Conservation (phyloP, 208 protist species). For the Blastocrithidia nonstop region DNA sequence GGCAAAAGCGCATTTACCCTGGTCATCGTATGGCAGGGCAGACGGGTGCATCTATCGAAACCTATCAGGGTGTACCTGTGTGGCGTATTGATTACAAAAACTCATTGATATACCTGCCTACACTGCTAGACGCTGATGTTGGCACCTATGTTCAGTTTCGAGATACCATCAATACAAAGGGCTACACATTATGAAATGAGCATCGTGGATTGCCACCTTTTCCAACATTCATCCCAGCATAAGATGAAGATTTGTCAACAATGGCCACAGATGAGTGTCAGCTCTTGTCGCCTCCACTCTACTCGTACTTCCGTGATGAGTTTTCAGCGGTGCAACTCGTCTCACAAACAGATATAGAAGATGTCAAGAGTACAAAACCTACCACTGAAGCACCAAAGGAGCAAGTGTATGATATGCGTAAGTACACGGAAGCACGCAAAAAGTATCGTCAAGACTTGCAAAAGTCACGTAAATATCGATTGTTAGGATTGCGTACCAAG, state of each 20-base stretch:
- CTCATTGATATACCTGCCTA: conserved; percentile 82
- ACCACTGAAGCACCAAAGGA: conserved; percentile 56
- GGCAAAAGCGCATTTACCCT: conserved; percentile 83
- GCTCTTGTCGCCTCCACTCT: conserved; percentile 73
- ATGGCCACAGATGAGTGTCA: conserved; percentile 84
- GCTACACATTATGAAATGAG: conserved; percentile 84
- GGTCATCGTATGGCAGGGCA: conserved; percentile 85
- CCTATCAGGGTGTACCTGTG: conserved; percentile 78
- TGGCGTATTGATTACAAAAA: conserved; percentile 92
- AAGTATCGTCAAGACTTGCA: conserved; percentile 78
- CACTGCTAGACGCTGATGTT: conserved; percentile 72
- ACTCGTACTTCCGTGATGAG: conserved; percentile 85
- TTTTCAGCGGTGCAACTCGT: conserved; percentile 67
- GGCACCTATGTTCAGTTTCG: conserved; percentile 85
- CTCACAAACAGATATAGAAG: conserved; percentile 80
- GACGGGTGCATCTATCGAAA: conserved; percentile 75
- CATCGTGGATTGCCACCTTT: conserved; percentile 80
- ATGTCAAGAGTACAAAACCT: conserved; percentile 79
- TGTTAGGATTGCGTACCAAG: conserved; percentile 69
- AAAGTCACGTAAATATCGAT: conserved; percentile 74
- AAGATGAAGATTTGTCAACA: conserved; percentile 73
- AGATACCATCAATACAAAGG: conserved; percentile 86
- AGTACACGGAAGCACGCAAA: conserved; percentile 72
- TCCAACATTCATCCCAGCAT: conserved; percentile 77
- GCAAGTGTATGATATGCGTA: conserved; percentile 87